Base-by-base conservation (phyloP, 1,139 yeast species). In the Suzukiozyma palmioleophila region DNA sequence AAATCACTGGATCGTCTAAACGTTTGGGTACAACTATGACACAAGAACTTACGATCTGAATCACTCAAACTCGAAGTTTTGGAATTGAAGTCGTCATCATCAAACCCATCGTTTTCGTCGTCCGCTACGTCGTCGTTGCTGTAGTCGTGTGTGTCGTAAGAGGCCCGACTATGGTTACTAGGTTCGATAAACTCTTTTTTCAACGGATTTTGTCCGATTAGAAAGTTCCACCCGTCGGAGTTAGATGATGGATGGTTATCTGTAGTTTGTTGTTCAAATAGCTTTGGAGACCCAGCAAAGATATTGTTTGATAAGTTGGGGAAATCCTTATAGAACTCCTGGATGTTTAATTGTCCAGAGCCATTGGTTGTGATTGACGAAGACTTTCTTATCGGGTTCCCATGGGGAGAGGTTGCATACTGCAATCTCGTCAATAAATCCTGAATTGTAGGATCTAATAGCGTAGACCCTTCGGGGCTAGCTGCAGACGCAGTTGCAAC, bases 1-100 rank as follows among this genome's bases (percentile, higher is more conserved):
- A 81, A 64, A 57, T 81, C 88, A 9, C 79, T 72, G 2, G 83
- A 76, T 28, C 88, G 60, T 39, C 83, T 67, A 57, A 82, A 81
- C 26, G 78, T 68, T 66, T 79, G 66, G 3, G 67, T 53, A 54
- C 88, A 81, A 45, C 67, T 66, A 11, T 47, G 40, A 51, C 83
- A 77, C 10, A 66, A 60, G 46, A 66, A 75, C 41, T 66, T 69
- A 28, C 75, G 54, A 11, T 47, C 41, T 4, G 50, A 53, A 25
- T 52, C 59, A 25, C 30, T 15, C 38, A 13, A 16, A n/a, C 2
- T 27, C 35, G 27, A 13, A 34, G 26, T 40, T 43, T 26, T 28
- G 32, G 31, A 26, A 21, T 32, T 28, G 15, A 26, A 26, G 18
- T 11, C 35, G 33, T 40, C 36, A 28, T 34, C 40, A 29, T 36